Conservation (phyloP, 768 basidiomycete species). For the Calocybe gangraenosa region DNA sequence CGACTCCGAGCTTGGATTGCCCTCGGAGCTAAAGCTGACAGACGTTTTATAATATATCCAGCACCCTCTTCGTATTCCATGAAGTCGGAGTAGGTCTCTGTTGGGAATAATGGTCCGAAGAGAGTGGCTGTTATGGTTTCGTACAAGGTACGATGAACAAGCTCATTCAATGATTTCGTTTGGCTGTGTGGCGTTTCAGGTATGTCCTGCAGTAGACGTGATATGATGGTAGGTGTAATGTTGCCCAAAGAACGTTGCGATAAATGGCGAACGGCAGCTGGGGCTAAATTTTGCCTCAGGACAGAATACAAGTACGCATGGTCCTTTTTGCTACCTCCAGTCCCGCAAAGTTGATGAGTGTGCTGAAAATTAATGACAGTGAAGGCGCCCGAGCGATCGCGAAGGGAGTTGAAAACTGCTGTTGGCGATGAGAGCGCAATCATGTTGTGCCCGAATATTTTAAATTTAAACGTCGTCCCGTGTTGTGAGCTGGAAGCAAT, state of each 20-base stretch:
- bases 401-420: background rate
- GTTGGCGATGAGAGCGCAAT: constrained; percentile 2
- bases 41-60: background rate
- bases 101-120: background rate
- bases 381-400: background rate
- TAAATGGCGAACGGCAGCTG: background rate
- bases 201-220: background rate
- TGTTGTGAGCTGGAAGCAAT: no score
- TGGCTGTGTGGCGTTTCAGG: background rate
- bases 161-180: background rate
- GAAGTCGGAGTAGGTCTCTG: background rate
- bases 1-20: background rate
- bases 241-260: background rate
- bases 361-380: background rate
- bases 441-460: background rate
- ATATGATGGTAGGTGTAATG: background rate
- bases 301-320: no score
- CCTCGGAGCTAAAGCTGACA: background rate
- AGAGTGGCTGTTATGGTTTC: background rate
- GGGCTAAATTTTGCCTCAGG: background rate
- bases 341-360: background rate
- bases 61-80: background rate
- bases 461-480: background rate
- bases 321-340: background rate
- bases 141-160: background rate